Evolutionary conservation across 2,329 filamentous ascomycete genomes (phyloP).

Genomic region (Aspergillus awamori): DNA sequence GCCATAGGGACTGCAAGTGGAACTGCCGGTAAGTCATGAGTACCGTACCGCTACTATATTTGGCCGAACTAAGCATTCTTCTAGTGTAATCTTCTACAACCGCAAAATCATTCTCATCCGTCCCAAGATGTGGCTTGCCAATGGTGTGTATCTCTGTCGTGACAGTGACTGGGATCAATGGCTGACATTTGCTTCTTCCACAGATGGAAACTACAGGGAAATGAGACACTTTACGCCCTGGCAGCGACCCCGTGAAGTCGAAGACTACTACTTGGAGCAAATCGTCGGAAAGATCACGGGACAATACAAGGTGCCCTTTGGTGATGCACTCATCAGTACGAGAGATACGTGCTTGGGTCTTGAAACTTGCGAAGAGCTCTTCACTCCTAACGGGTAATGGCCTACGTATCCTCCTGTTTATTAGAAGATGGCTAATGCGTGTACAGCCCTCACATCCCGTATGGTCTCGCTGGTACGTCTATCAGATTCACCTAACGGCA

Average conservation of each 20-base stretch:
- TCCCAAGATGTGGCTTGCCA: conserved; percentile 71
- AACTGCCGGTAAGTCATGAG: conserved; percentile 56
- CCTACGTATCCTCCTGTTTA: neutral
- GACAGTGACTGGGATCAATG: neutral
- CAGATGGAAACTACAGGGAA: conserved; percentile 66
- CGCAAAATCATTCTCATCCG: conserved; percentile 71
- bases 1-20: conserved; percentile 64
- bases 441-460: conserved; percentile 57
- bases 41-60: neutral
- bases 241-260: conserved; percentile 57
- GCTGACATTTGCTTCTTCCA: conserved; percentile 2
- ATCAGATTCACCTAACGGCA: conserved; percentile 52
- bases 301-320: conserved; percentile 63
- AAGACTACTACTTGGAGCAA: conserved; percentile 66
- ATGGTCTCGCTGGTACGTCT: conserved; percentile 54
- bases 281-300: conserved; percentile 61
- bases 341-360: conserved; percentile 65
- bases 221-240: conserved; percentile 67
- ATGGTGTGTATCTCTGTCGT: conserved; percentile 43
- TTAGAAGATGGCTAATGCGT: conserved; percentile 21
- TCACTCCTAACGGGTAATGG: conserved; percentile 54
- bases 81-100: conserved; percentile 61
- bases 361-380: conserved; percentile 71
- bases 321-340: conserved; percentile 67
- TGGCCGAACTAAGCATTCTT: neutral